Conservation (phyloP, 306 rosid species). For the Glycyrrhiza uralensis region DNA sequence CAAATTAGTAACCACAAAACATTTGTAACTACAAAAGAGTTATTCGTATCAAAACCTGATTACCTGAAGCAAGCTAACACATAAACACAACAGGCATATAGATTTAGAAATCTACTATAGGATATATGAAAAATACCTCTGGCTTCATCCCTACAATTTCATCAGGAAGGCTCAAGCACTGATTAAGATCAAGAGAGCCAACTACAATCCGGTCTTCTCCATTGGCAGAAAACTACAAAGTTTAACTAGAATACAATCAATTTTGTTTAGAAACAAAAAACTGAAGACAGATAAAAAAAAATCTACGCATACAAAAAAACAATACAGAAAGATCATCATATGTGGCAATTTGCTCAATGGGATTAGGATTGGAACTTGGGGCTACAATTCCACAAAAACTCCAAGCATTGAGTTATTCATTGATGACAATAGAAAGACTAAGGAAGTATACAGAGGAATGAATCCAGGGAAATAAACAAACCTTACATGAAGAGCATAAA, state of each 20-base stretch:
- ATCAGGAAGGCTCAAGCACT: slow-evolving; percentile 83
- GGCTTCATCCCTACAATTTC: slow-evolving; percentile 80
- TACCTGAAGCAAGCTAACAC: background rate
- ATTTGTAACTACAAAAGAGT: background rate
- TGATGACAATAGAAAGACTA: background rate
- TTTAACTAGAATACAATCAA: slow-evolving; percentile 15
- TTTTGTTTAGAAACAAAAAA: slow-evolving; percentile 21
- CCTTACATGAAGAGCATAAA: slow-evolving; percentile 84
- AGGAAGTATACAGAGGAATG: background rate
- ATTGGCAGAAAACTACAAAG: slow-evolving; percentile 58
- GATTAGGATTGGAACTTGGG: background rate
- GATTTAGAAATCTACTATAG: slow-evolving; percentile 4
- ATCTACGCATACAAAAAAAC: background rate
- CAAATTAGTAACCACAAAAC: background rate
- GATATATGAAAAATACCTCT: slow-evolving; percentile 49
- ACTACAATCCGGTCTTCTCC: slow-evolving; percentile 80
- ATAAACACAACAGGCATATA: background rate
- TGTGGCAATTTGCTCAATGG: background rate
- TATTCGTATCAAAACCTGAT: background rate
- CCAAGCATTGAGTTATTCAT: background rate
- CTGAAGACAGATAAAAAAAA: background rate
- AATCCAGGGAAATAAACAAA: slow-evolving; percentile 42
- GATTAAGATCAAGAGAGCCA: slow-evolving; percentile 81
- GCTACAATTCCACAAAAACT: background rate
- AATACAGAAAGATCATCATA: background rate